phyloP scores from a whole-genome alignment of 1,139 yeast species.

The Geotrichum histeridarum region DNA sequence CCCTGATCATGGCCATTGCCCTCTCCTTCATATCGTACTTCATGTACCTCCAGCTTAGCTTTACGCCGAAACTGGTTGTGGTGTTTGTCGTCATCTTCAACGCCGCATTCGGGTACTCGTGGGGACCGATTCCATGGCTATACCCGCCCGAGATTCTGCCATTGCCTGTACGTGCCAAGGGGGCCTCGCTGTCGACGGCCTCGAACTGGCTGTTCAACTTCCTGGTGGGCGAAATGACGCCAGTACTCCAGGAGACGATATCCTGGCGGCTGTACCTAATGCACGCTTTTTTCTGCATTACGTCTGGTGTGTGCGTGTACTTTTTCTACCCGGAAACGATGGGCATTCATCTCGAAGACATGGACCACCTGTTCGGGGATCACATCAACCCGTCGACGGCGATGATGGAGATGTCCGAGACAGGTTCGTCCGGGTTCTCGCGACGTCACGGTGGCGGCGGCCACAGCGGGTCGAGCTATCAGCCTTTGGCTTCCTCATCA shows the following conservation, averaged over 20 bases:
- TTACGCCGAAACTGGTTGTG: slow-evolving; percentile 74
- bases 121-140: slow-evolving; percentile 97
- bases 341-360: slow-evolving; percentile 81
- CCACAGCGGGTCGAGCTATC: slow-evolving; percentile 1
- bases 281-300: slow-evolving; percentile 70
- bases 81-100: slow-evolving; percentile 70
- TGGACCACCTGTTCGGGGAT: slow-evolving; percentile 77
- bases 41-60: slow-evolving; percentile 51
- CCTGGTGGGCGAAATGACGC: slow-evolving; percentile 86
- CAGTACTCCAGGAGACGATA: slow-evolving; percentile 69
- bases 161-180: slow-evolving; percentile 78
- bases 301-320: slow-evolving; percentile 65
- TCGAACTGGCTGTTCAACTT: slow-evolving; percentile 94
- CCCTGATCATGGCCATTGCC: slow-evolving; percentile 70
- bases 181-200: slow-evolving; percentile 86
- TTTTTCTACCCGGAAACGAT: slow-evolving; percentile 81
- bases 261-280: slow-evolving; percentile 77
- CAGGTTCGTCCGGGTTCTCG: background rate
- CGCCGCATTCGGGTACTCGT: slow-evolving; percentile 74
- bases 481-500: slow-evolving; percentile 6
- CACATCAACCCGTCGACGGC: slow-evolving; percentile 44
- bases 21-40: slow-evolving; percentile 62
- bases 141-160: slow-evolving; percentile 86
- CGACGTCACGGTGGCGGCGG: background rate
- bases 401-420: slow-evolving; percentile 1